These are phyloP conservation scores for Escovopsis sp. DNA, from an alignment of 2,329 filamentous ascomycete genomes.

Conservation along the genomic window DNA sequence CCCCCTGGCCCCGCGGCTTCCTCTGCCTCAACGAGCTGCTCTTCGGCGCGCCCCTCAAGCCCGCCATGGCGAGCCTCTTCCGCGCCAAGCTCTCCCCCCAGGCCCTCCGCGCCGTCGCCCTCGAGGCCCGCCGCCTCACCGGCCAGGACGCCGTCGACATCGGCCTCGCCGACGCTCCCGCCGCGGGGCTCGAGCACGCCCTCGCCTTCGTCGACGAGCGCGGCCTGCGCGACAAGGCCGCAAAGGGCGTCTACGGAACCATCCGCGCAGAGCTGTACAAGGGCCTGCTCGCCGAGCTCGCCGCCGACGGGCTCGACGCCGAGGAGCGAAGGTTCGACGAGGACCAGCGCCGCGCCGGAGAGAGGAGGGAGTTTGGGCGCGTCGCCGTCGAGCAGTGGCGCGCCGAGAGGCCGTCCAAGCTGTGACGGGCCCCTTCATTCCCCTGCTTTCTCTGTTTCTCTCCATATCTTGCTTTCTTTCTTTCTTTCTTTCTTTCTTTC, in stretches of 20 bases:
- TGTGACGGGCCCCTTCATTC: constrained; percentile 12
- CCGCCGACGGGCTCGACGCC: constrained; percentile 31
- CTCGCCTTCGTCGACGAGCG: constrained; percentile 44
- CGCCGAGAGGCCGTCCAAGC: constrained; percentile 25
- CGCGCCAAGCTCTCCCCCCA: constrained; percentile 47
- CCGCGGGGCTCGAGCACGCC: constrained; percentile 44
- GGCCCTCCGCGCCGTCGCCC: constrained; percentile 45
- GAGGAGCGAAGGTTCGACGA: constrained; percentile 35
- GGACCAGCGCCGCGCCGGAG: constrained; percentile 23
- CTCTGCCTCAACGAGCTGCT: constrained; percentile 71
- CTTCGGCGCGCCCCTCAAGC: constrained; percentile 59
- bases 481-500: background rate
- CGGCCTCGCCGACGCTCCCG: constrained; percentile 55
- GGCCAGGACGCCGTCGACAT: constrained; percentile 47
- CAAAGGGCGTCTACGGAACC: constrained; percentile 51
- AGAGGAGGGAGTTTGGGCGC: constrained; percentile 27
- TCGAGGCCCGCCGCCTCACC: constrained; percentile 58
- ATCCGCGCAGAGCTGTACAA: constrained; percentile 67
- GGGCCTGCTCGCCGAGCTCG: constrained; percentile 45
- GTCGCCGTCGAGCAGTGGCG: constrained; percentile 36
- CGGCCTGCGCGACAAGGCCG: constrained; percentile 45
- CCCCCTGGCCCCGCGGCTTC: constrained; percentile 56
- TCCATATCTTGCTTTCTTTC: background rate
- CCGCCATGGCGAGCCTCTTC: constrained; percentile 63
- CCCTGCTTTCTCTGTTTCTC: background rate